A percentile compares a stretch with the other conserved stretches of the same genome.
phyloP scores from a whole-genome alignment of 1,284 basidiomycete species.

The Lentinus polychrous region DNA sequence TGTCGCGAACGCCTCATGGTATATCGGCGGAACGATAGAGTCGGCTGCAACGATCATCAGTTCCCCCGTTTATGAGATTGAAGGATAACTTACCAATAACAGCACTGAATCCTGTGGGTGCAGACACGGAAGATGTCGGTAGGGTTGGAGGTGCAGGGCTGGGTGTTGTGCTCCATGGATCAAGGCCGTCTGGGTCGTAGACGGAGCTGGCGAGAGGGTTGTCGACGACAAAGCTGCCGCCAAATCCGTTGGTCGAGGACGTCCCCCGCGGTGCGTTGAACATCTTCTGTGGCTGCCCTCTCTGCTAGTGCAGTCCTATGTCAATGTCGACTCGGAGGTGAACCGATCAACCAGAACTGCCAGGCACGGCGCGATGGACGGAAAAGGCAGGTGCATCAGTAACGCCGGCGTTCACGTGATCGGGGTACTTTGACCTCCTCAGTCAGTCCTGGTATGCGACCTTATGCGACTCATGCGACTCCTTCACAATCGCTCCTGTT shows the following conservation, averaged over 20 bases:
- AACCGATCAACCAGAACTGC: no score
- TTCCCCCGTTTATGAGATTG: neutral
- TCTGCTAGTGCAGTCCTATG: neutral
- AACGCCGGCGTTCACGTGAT: no score
- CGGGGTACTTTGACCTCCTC: no score
- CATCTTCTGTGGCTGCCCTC: constrained; percentile 35
- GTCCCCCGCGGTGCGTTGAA: constrained; percentile 69
- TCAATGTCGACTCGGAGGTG: neutral
- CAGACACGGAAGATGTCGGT: constrained; percentile 31
- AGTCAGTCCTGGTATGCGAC: no score
- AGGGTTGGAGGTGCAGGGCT: constrained; percentile 65
- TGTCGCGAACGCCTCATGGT: constrained; percentile 64
- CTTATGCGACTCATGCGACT: no score
- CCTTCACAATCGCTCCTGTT: no score
- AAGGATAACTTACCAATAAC: constrained; percentile 51
- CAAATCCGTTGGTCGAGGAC: constrained; percentile 49
- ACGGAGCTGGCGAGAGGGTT: constrained; percentile 70
- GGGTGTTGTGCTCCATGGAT: constrained; percentile 83
- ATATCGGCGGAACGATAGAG: constrained; percentile 75
- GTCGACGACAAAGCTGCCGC: constrained; percentile 67
- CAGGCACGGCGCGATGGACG: no score
- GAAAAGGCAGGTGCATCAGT: no score
- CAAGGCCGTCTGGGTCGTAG: constrained; percentile 67
- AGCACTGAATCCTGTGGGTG: constrained; percentile 51
- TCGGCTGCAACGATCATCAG: constrained; percentile 38